Conservation (phyloP, 176 grass and related monocot species). For the Paspalum vaginatum region DNA sequence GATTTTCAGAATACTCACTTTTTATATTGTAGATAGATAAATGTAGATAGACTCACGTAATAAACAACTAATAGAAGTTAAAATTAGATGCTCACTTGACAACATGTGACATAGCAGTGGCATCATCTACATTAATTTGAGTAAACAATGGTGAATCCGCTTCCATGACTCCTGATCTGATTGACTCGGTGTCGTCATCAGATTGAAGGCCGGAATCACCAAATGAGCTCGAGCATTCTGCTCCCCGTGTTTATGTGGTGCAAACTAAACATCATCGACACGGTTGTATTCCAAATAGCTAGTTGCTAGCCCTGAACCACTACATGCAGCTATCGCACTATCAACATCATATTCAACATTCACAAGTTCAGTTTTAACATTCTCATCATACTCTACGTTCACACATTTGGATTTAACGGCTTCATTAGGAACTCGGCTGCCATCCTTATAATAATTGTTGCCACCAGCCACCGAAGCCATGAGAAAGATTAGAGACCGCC, state of each 20-base stretch:
- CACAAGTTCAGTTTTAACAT: not conserved
- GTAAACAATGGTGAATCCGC: constrained; percentile 61
- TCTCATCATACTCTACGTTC: too few species aligned
- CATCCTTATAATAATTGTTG: not conserved
- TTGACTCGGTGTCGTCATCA: constrained; percentile 46
- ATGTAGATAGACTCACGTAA: too few species aligned
- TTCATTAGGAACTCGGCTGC: not conserved
- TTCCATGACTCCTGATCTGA: constrained; percentile 47
- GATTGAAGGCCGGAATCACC: constrained; percentile 57
- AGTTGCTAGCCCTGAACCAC: not conserved
- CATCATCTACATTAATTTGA: constrained; percentile 5
- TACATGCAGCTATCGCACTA: not conserved
- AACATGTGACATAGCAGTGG: constrained; percentile 15
- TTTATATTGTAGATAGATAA: too few species aligned
- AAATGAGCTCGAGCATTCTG: constrained; percentile 87
- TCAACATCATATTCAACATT: not conserved
- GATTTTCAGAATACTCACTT: too few species aligned
- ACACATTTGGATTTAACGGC: too few species aligned
- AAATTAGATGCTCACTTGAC: constrained; percentile 47
- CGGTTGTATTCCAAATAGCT: not conserved
- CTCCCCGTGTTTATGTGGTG: constrained; percentile 30
- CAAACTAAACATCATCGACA: not conserved
- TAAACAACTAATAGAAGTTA: not conserved
- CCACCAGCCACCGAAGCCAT: not conserved
- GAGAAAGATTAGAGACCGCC: too few species aligned